Evolutionary conservation across 176 grass and related monocot genomes (phyloP), one percentile per base, ranked within the genome.

Genomic region (Puccinellia tenuiflora): DNA sequence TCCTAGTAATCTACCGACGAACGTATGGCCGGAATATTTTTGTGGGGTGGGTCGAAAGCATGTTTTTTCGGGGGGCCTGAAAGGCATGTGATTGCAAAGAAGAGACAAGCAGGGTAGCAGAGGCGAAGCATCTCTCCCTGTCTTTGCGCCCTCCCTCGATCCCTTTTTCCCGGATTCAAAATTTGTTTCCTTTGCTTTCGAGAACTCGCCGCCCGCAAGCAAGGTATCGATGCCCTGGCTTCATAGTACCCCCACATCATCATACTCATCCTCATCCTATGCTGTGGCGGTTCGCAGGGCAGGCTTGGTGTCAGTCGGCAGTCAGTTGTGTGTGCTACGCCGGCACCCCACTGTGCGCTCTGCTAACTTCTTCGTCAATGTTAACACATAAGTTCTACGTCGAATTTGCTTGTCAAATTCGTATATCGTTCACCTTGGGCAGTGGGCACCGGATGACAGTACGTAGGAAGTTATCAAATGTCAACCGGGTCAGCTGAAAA

Each of bases 211-310:
- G 4, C 7, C 81, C 82, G 35, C 91, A 97, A 92, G 94, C 94
- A 97, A 97, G 69, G 94, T 85, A 94, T 97, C 74, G 69, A 73
- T 80, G 76, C 94, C 90, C 88, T 57, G 68, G 16, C 46, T 67
- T 67, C 52, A 42, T 12, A 4, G 60, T 48, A 5, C 39, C 38
- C 79, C 76, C 68, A 84, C 81, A 30, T 48, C 42, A 73, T 48
- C 69, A 48, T 73, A 40, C 35, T 13, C 68, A 10, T 17, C 15
- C 6, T n/a, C n/a, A n/a, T n/a, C n/a, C n/a, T n/a, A n/a, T 26
- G 56, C 38, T 68, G 40, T 7, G 62, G 10, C 61, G 50, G 18
- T 20, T 29, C 2, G 56, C 34, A 21, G 40, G 4, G 65, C 80
- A 73, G 68, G 67, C 18, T 61, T 62, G 29, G 26, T n/a, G 37